These are phyloP conservation scores for Yamadazyma kanchanaburiensis DNA, from an alignment of 1,139 yeast species.

Conservation along the genomic window DNA sequence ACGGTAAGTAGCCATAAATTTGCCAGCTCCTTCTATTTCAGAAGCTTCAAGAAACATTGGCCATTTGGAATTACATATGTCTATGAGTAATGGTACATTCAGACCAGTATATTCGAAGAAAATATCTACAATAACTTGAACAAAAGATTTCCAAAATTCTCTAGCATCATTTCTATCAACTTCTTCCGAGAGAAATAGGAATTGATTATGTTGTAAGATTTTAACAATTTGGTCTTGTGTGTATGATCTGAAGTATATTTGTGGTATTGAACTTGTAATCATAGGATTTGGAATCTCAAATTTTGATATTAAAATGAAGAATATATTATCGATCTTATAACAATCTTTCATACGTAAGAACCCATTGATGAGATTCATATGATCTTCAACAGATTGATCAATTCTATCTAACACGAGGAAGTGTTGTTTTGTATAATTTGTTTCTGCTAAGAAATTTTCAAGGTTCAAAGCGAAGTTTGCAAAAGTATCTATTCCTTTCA, in stretches of 20 bases:
- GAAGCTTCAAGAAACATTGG: slow-evolving; percentile 35
- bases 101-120: slow-evolving; percentile 53
- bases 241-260: slow-evolving; percentile 46
- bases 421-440: slow-evolving; percentile 36
- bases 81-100: slow-evolving; percentile 41
- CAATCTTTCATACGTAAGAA: slow-evolving; percentile 48
- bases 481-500: slow-evolving; percentile 41
- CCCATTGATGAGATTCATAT: slow-evolving; percentile 42
- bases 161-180: slow-evolving; percentile 20
- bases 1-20: slow-evolving; percentile 44
- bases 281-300: slow-evolving; percentile 47
- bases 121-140: slow-evolving; percentile 50
- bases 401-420: slow-evolving; percentile 57
- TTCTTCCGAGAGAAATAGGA: slow-evolving; percentile 22
- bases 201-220: slow-evolving; percentile 29
- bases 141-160: slow-evolving; percentile 47
- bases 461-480: slow-evolving; percentile 43
- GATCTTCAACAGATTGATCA: slow-evolving; percentile 52
- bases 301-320: slow-evolving; percentile 30
- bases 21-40: not conserved
- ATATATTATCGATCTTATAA: slow-evolving; percentile 26
- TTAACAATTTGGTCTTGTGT: slow-evolving; percentile 34
- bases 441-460: slow-evolving; percentile 30
- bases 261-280: slow-evolving; percentile 48
- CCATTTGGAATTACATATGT: slow-evolving; percentile 49